Conservation (phyloP, 1,284 basidiomycete genomes). For the Trichosporon ovoides region DNA sequence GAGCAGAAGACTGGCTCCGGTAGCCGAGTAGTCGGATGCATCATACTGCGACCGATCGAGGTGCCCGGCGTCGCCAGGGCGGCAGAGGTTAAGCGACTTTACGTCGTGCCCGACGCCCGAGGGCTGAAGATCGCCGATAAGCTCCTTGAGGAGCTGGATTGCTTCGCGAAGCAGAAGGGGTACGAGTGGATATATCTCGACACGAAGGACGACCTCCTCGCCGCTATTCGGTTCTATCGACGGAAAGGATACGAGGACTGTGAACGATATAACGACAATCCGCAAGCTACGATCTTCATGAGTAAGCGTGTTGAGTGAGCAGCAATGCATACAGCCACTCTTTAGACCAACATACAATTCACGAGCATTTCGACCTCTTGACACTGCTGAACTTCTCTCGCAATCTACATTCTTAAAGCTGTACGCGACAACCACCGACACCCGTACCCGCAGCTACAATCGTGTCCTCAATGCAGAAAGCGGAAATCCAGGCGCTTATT, state of each 20-base stretch:
- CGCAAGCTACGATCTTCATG: constrained; percentile 18
- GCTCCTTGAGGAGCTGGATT: constrained; percentile 6
- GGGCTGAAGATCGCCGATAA: constrained; percentile 8
- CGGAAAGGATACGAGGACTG: constrained; percentile 12
- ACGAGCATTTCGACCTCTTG: no score
- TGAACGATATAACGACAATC: constrained; percentile 14
- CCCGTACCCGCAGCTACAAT: no score
- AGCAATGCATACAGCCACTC: no score
- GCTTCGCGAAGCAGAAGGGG: background rate
- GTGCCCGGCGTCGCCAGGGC: background rate
- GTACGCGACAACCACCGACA: no score
- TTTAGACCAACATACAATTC: no score
- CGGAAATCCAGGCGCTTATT: constrained; percentile 27
- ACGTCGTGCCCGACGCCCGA: constrained; percentile 7
- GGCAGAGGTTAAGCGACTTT: constrained; percentile 15
- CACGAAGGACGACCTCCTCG: constrained; percentile 12
- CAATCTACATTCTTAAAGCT: no score
- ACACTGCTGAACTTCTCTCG: no score
- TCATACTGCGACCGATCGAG: constrained; percentile 9
- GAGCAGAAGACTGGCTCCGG: background rate
- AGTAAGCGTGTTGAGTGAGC: constrained; percentile 2
- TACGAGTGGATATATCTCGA: constrained; percentile 14
- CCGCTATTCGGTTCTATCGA: constrained; percentile 13
- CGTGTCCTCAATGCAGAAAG: constrained; percentile 9
- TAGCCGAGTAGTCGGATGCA: constrained; percentile 10